Percentiles rank a stretch among this genome's conserved stretches.
Evolutionary conservation across 345 rosid genomes (phyloP).

Genomic region (Raphanus raphanistrum): DNA sequence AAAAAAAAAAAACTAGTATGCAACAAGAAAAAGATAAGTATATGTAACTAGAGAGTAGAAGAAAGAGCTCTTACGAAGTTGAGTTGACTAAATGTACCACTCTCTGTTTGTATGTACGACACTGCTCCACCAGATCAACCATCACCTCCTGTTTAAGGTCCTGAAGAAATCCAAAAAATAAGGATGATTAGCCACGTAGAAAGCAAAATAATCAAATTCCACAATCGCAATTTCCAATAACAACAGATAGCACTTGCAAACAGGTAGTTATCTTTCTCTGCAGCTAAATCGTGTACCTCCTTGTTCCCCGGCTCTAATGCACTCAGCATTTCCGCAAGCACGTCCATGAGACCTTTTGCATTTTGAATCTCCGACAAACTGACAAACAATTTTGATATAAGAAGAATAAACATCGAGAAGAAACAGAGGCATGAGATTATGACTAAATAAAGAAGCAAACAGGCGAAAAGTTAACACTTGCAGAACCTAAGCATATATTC

Average conservation of each 20-base stretch:
- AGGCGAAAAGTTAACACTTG: not conserved
- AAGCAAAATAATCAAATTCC: not conserved
- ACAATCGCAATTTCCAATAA: not conserved
- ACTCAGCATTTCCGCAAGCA: constrained; percentile 93
- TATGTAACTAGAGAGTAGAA: constrained; percentile 14
- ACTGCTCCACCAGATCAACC: constrained; percentile 95
- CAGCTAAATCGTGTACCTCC: constrained; percentile 55
- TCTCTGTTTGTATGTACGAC: constrained; percentile 95
- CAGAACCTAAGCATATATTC: constrained; percentile 1
- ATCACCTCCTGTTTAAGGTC: constrained; percentile 95
- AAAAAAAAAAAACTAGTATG: too few species aligned
- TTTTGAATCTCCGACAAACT: constrained; percentile 98
- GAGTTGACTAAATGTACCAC: constrained; percentile 98
- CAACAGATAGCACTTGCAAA: constrained; percentile 20
- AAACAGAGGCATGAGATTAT: constrained; percentile 10
- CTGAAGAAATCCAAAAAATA: constrained; percentile 44
- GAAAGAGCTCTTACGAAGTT: constrained; percentile 68
- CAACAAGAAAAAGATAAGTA: constrained; percentile 16
- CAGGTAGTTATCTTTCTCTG: constrained; percentile 16
- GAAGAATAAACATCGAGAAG: constrained; percentile 9
- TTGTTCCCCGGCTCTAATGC: constrained; percentile 87
- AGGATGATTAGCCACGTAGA: not conserved
- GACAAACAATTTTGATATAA: constrained; percentile 41
- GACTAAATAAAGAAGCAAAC: not conserved
- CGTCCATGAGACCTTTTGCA: constrained; percentile 97